Evolutionary conservation across 805 yeast species (phyloP).

Genomic region (Lachancea sp.): DNA sequence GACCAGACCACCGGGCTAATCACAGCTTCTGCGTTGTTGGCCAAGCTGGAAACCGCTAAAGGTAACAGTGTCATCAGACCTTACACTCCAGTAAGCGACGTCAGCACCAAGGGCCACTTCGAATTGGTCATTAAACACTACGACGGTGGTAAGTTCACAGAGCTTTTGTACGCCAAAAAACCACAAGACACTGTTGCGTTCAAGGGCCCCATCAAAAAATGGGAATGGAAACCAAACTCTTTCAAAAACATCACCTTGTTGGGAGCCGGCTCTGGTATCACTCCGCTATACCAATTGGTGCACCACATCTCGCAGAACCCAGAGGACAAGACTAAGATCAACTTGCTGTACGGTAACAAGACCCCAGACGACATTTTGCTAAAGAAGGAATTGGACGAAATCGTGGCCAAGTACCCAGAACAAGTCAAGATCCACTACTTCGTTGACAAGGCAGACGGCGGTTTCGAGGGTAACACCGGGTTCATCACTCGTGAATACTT

Average conservation of each 20-base stretch:
- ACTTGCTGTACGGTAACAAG: conserved; percentile 73
- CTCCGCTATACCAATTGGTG: conserved; percentile 87
- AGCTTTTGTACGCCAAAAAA: conserved; percentile 63
- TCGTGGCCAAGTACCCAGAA: conserved; percentile 54
- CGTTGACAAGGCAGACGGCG: conserved; percentile 53
- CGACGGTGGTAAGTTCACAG: conserved; percentile 77
- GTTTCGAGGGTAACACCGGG: conserved; percentile 59
- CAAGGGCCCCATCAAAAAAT: conserved; percentile 91
- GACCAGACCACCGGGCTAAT: conserved; percentile 71
- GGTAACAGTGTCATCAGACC: conserved; percentile 86
- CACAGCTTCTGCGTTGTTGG: conserved; percentile 71
- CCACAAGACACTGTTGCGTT: conserved; percentile 77
- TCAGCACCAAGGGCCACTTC: conserved; percentile 62
- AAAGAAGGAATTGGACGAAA: conserved; percentile 64
- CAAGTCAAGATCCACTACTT: conserved; percentile 75
- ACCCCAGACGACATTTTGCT: conserved; percentile 75
- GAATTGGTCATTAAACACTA: conserved; percentile 81
- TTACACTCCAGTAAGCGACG: conserved; percentile 78
- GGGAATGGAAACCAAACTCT: conserved; percentile 84
- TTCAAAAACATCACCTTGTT: conserved; percentile 72
- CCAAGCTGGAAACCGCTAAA: conserved; percentile 76
- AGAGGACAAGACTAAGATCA: conserved; percentile 81
- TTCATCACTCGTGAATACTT: conserved; percentile 73
- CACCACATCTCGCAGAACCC: conserved; percentile 74
- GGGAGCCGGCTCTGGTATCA: conserved; percentile 97